These are phyloP conservation scores for Venturiaceae sp. DNA, from an alignment of 2,329 filamentous ascomycete genomes.

Conservation along the genomic window DNA sequence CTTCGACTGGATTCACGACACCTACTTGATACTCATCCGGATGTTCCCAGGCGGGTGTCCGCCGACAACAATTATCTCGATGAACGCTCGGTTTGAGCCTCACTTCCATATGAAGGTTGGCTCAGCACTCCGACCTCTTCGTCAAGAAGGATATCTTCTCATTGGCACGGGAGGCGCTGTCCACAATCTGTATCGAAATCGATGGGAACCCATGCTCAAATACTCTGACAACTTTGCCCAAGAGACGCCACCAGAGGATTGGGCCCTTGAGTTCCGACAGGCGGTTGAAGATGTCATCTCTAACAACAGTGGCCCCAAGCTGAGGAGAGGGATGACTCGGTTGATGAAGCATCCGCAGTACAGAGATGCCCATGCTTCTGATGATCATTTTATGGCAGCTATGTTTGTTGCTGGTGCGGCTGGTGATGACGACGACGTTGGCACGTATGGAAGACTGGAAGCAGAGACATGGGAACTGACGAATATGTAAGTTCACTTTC, in stretches of 20 bases:
- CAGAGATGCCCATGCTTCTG: constrained; percentile 57
- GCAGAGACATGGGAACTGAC: constrained; percentile 58
- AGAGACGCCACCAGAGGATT: constrained; percentile 46
- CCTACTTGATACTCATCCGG: constrained; percentile 56
- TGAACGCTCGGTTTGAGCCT: constrained; percentile 46
- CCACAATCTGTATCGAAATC: constrained; percentile 61
- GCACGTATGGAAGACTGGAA: constrained; percentile 31
- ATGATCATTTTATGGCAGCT: constrained; percentile 60
- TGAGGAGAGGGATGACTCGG: constrained; percentile 47
- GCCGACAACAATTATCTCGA: constrained; percentile 51
- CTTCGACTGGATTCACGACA: constrained; percentile 68
- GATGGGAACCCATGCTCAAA: constrained; percentile 54
- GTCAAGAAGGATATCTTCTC: constrained; percentile 46
- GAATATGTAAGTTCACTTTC: constrained; percentile 39
- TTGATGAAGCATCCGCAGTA: constrained; percentile 60
- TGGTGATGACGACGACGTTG: constrained; percentile 29
- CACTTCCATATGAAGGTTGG: constrained; percentile 50
- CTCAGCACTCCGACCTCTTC: constrained; percentile 44
- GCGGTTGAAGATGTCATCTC: constrained; percentile 51
- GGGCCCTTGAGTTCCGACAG: constrained; percentile 57
- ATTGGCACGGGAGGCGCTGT: constrained; percentile 54
- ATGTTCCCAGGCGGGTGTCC: constrained; percentile 60
- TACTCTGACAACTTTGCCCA: constrained; percentile 55
- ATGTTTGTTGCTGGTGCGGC: constrained; percentile 52
- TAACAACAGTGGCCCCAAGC: constrained; percentile 42